phyloP scores from a whole-genome alignment of 108 stramenopile genomes.

The Skeletonema grethae region DNA sequence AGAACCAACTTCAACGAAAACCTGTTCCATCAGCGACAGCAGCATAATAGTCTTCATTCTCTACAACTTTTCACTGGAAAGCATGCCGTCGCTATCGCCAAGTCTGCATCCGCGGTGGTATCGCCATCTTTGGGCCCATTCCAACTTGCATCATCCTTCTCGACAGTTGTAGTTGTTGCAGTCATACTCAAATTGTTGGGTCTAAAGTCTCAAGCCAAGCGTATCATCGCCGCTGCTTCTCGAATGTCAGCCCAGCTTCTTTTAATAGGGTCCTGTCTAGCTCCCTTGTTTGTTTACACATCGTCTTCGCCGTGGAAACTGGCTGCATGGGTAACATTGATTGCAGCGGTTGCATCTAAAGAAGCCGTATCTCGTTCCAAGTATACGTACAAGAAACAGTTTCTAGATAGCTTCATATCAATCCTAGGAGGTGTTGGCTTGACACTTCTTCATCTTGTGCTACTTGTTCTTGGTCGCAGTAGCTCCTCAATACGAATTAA shows the following conservation, averaged over 20 bases:
- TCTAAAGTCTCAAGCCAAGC: conserved; percentile 17
- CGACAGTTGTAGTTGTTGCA: conserved; percentile 22
- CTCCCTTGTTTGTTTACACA: conserved; percentile 24
- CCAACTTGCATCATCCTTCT: conserved; percentile 30
- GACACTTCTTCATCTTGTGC: conserved; percentile 23
- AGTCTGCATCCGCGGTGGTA: neutral
- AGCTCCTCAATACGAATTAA: neutral
- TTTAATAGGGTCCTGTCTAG: conserved; percentile 10
- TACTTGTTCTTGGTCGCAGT: conserved; percentile 22
- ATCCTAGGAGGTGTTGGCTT: conserved; percentile 26
- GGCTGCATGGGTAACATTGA: conserved; percentile 11
- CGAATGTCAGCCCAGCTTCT: conserved; percentile 30
- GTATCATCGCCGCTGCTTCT: conserved; percentile 10
- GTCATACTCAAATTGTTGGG: conserved; percentile 11
- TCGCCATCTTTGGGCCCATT: conserved; percentile 17
- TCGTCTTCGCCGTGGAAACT: conserved; percentile 16
- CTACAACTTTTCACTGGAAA: neutral
- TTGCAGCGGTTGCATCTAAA: conserved; percentile 21
- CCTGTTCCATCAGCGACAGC: neutral
- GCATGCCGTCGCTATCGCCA: neutral
- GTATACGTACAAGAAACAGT: conserved; percentile 21
- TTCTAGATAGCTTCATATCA: conserved; percentile 22
- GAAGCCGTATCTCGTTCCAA: conserved; percentile 25
- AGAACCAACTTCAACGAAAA: neutral
- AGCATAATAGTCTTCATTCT: neutral